Percentiles rank a stretch among this genome's conserved stretches.
Conservation (phyloP, 352 stramenopile species). For the Saprolegnia parasitica region DNA sequence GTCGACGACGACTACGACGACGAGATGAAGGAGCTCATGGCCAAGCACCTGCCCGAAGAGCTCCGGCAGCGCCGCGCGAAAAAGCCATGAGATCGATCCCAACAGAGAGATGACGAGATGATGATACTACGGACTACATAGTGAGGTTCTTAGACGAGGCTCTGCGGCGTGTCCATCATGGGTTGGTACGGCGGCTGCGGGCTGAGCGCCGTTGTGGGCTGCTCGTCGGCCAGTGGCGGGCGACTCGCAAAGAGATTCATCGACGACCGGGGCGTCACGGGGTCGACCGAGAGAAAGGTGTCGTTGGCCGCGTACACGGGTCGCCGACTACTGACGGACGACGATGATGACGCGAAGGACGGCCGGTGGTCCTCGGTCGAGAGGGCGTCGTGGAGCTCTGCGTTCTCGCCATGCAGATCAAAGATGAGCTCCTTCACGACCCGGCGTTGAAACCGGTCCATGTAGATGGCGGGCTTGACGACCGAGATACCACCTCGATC, state of each 20-base stretch:
- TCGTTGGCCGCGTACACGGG: conserved; percentile 4
- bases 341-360: conserved; percentile 11
- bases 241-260: conserved; percentile 14
- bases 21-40: conserved; percentile 22
- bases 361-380: not conserved
- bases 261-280: conserved; percentile 15
- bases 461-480: conserved; percentile 65
- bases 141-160: no score
- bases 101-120: not conserved
- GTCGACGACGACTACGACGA: conserved; percentile 26
- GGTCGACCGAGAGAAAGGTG: conserved; percentile 22
- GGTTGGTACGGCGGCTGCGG: not conserved
- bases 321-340: not conserved
- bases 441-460: conserved; percentile 68
- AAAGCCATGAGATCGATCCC: not conserved
- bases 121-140: not conserved
- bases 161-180: not conserved
- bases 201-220: not conserved
- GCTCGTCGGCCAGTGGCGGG: not conserved
- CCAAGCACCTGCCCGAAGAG: conserved; percentile 13
- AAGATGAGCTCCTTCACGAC: conserved; percentile 73
- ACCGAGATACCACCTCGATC: conserved; percentile 67
- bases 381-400: not conserved
- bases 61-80: not conserved
- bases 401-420: conserved; percentile 30